Base-by-base conservation (phyloP, 1,139 yeast species). In the Candida sojae region DNA sequence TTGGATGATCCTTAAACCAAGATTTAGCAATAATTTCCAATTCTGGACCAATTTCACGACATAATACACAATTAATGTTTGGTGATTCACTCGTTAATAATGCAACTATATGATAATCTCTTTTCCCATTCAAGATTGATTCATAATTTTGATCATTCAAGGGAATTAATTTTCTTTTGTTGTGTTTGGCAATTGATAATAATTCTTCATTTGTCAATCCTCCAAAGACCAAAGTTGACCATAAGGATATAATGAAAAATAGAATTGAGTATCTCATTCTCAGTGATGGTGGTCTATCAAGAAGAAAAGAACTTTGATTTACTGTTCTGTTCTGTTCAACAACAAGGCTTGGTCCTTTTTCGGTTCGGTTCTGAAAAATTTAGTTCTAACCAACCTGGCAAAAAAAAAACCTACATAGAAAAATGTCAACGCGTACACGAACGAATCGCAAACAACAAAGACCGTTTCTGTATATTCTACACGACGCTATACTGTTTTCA, bases 31-130 rank as follows among this genome's bases (percentile, higher is more conserved):
- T 73, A 23, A 78, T 70, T 34, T 68, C 68, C 60, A 68, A 89
- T 44, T 80, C 82, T 1, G 97, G 96, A 35, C 79, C 82, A 57
- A 88, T 78, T 44, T 85, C 83, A 26, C 71, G 60, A 75, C 99
- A 93, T 51, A 89, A 74, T 2, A 75, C 74, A 70, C 99, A 93
- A 33, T 89, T 89, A 62, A 90, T 79, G 56, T 82, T 83, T 0
- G 89, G 74, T 35, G 84, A 77, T 13, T 84, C 80, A 2, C 97
- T 91, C 0, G 97, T 88, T 56, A 93, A 70, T 47, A 87, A 74
- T 39, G 84, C 66, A 26, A 88, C 76, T 17, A 88, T 60, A 43
- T 86, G 80, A 64, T 82, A 84, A 59, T 90, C 91, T 59, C 93
- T 78, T 26, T 85, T 84, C 1, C 92, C 91, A 30, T 72, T 71